A percentile compares a stretch with the other conserved stretches of the same genome.
Conservation (phyloP, 2,329 filamentous ascomycete genomes). For the Fusarium devonianum region DNA sequence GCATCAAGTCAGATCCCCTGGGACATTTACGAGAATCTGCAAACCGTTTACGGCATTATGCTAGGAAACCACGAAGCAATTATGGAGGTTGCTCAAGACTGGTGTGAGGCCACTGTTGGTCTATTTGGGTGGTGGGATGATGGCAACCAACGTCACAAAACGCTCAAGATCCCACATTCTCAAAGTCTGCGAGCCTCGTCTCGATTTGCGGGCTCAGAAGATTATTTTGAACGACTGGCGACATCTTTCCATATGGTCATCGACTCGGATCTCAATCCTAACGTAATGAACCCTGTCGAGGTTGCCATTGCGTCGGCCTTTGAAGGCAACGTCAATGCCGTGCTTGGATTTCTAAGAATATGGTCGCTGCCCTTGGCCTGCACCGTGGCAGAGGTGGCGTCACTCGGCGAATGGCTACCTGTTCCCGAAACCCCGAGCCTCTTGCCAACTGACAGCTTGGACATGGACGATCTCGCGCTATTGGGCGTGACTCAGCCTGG, state of each 20-base stretch:
- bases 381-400: conserved; percentile 82
- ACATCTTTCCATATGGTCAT: conserved; percentile 74
- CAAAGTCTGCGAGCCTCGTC: conserved; percentile 47
- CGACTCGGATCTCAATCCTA: conserved; percentile 76
- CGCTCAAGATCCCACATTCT: conserved; percentile 51
- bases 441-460: conserved; percentile 70
- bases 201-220: conserved; percentile 63
- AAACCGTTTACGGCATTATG: conserved; percentile 80
- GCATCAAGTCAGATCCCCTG: conserved; percentile 89
- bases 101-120: conserved; percentile 87
- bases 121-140: conserved; percentile 94
- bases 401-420: conserved; percentile 83
- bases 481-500: conserved; percentile 70
- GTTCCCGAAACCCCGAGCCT: conserved; percentile 49
- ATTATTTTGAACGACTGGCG: conserved; percentile 77
- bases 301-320: conserved; percentile 83
- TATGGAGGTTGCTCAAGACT: conserved; percentile 80
- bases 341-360: conserved; percentile 74
- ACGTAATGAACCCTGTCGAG: conserved; percentile 77
- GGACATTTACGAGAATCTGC: conserved; percentile 86
- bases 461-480: conserved; percentile 85
- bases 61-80: conserved; percentile 80
- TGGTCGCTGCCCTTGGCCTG: conserved; percentile 85
- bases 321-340: conserved; percentile 80
- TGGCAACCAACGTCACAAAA: conserved; percentile 59